These are phyloP conservation scores for Pseudomonodictys pantanalensis DNA, from an alignment of 495 filamentous ascomycete species.

Conservation along the genomic window DNA sequence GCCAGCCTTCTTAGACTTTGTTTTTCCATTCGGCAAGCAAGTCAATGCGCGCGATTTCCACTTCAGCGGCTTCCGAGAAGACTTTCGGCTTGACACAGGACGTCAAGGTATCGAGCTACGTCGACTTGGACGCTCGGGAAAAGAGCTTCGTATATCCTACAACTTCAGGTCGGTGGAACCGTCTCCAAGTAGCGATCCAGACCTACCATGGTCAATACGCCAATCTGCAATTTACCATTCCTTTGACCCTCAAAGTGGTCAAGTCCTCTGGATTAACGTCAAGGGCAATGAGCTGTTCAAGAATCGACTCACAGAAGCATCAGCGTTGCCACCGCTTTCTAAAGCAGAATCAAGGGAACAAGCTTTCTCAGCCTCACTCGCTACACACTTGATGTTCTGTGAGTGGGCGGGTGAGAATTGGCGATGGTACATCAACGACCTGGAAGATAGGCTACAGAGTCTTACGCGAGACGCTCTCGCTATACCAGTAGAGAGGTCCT, in stretches of 20 bases:
- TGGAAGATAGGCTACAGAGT: slow-evolving; percentile 41
- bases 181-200: slow-evolving; percentile 21
- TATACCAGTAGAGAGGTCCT: slow-evolving; percentile 28
- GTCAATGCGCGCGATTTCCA: slow-evolving; percentile 40
- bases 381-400: slow-evolving; percentile 44
- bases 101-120: slow-evolving; percentile 34
- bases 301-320: slow-evolving; percentile 36
- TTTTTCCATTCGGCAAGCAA: slow-evolving; percentile 47
- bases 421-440: slow-evolving; percentile 47
- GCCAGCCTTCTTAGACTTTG: slow-evolving; percentile 45
- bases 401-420: slow-evolving; percentile 51
- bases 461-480: slow-evolving; percentile 35
- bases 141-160: slow-evolving; percentile 44
- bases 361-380: slow-evolving; percentile 38
- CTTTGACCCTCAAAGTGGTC: slow-evolving; percentile 45
- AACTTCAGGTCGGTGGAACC: slow-evolving; percentile 47
- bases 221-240: slow-evolving; percentile 46
- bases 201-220: slow-evolving; percentile 46
- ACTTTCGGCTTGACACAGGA: slow-evolving; percentile 20
- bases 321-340: slow-evolving; percentile 28
- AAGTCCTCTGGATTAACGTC: slow-evolving; percentile 42
- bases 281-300: slow-evolving; percentile 46
- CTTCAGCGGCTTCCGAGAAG: slow-evolving; percentile 37
- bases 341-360: not conserved
- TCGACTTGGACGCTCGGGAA: slow-evolving; percentile 43